Evolutionary conservation across 179 eudicot genomes (phyloP).

Genomic region (Silene noctiflora): DNA sequence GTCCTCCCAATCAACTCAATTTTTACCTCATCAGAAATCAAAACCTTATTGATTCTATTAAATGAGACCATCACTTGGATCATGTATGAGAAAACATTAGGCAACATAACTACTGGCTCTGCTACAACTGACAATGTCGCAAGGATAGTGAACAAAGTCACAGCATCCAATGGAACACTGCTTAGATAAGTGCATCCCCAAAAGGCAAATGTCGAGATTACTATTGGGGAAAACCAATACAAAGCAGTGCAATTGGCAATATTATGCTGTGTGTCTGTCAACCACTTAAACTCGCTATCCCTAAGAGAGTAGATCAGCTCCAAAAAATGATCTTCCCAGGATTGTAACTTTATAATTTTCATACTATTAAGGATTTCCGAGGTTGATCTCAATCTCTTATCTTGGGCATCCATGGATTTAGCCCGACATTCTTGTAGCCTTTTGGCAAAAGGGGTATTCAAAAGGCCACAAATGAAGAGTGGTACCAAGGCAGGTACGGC

Average conservation of each 20-base stretch:
- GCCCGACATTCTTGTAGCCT: conserved; percentile 48
- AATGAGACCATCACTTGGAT: conserved; percentile 64
- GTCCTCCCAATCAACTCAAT: conserved; percentile 12
- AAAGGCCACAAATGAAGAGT: conserved; percentile 45
- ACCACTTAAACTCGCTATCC: conserved; percentile 51
- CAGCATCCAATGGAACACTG: conserved; percentile 59
- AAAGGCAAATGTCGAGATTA: conserved; percentile 58
- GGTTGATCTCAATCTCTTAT: conserved; percentile 51
- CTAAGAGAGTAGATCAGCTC: conserved; percentile 40
- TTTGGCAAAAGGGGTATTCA: conserved; percentile 40
- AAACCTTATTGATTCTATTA: conserved; percentile 41
- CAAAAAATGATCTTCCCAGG: conserved; percentile 69
- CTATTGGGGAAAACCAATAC: conserved; percentile 68
- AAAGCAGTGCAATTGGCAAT: conserved; percentile 44
- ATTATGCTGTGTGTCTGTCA: conserved; percentile 38
- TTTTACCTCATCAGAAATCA: conserved; percentile 18
- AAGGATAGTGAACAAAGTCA: conserved; percentile 58
- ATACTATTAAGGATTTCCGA: conserved; percentile 64
- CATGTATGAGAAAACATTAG: conserved; percentile 46
- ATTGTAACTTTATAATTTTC: conserved; percentile 68
- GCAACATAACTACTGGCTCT: conserved; percentile 56
- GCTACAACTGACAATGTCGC: conserved; percentile 47
- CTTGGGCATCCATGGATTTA: conserved; percentile 56
- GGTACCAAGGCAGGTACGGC: conserved; percentile 64
- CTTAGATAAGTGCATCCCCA: conserved; percentile 45